These are phyloP conservation scores for Auricularia sp. DNA, from an alignment of 768 basidiomycete genomes.

Conservation along the genomic window DNA sequence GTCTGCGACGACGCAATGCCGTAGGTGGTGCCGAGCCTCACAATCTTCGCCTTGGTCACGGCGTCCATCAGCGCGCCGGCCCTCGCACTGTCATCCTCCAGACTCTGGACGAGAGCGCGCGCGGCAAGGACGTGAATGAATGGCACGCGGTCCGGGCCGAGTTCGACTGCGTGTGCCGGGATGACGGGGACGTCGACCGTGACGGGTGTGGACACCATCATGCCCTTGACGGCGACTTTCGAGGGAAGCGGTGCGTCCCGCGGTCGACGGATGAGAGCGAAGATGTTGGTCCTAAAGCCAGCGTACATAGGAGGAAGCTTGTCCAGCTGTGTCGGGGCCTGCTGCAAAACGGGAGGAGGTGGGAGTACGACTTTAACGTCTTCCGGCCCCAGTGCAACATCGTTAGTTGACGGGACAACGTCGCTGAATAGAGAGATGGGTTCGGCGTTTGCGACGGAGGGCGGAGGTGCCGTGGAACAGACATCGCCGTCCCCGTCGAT, in stretches of 20 bases:
- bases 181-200: conserved; percentile 9
- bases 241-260: neutral
- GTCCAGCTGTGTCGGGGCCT: conserved; percentile 3
- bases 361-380: conserved; percentile 5
- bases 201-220: conserved; percentile 4
- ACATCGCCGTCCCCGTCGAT: neutral
- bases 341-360: conserved; percentile 8
- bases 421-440: conserved; percentile 2
- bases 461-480: neutral
- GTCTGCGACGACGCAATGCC: conserved; percentile 43
- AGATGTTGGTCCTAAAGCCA: conserved; percentile 9
- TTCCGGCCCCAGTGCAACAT: neutral
- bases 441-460: neutral
- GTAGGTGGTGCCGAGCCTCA: conserved; percentile 41
- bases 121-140: conserved; percentile 45
- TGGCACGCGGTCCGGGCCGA: neutral
- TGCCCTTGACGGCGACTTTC: conserved; percentile 3
- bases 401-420: neutral
- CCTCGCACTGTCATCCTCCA: conserved; percentile 23
- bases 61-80: neutral
- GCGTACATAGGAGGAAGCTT: conserved; percentile 1
- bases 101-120: conserved; percentile 40
- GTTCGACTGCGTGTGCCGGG: neutral
- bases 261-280: conserved; percentile 5
- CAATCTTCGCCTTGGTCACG: conserved; percentile 27